A percentile compares a stretch with the other conserved stretches of the same genome.
Evolutionary conservation across 108 stramenopile species (phyloP).

Genomic region (Skeletonema marinoi): DNA sequence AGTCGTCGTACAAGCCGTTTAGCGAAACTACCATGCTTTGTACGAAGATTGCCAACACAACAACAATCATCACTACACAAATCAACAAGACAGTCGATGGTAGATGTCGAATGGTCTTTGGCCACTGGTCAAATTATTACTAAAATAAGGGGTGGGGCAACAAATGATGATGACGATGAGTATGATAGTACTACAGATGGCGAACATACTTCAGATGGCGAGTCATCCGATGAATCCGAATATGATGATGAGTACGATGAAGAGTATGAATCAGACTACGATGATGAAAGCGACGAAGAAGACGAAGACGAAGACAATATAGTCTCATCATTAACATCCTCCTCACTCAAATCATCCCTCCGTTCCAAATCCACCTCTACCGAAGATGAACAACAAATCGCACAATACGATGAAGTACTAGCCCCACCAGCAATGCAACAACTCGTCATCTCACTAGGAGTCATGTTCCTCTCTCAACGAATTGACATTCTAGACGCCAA

Average conservation of each 20-base stretch:
- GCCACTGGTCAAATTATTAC: background rate
- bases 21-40: background rate
- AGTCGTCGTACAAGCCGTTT: background rate
- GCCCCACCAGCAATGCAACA: slow-evolving; percentile 48
- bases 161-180: background rate
- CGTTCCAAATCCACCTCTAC: slow-evolving; percentile 11
- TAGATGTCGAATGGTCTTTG: background rate
- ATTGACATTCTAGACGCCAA: slow-evolving; percentile 58
- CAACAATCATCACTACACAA: background rate
- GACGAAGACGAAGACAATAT: slow-evolving; percentile 1
- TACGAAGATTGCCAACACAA: too few relatives aligned
- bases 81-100: background rate
- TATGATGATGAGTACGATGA: slow-evolving; percentile 20
- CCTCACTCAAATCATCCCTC: slow-evolving; percentile 24
- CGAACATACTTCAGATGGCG: slow-evolving; percentile 2
- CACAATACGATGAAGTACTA: slow-evolving; percentile 31
- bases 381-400: background rate
- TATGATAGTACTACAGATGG: background rate
- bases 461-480: slow-evolving; percentile 60
- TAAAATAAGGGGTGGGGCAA: background rate
- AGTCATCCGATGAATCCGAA: background rate
- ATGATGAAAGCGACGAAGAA: slow-evolving; percentile 5
- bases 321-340: background rate
- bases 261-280: background rate
- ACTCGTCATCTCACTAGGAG: slow-evolving; percentile 46